Evolutionary conservation across 31 red algal species (phyloP), one percentile per base, ranked within the genome.

Genomic region (Asparagopsis taxiformis): DNA sequence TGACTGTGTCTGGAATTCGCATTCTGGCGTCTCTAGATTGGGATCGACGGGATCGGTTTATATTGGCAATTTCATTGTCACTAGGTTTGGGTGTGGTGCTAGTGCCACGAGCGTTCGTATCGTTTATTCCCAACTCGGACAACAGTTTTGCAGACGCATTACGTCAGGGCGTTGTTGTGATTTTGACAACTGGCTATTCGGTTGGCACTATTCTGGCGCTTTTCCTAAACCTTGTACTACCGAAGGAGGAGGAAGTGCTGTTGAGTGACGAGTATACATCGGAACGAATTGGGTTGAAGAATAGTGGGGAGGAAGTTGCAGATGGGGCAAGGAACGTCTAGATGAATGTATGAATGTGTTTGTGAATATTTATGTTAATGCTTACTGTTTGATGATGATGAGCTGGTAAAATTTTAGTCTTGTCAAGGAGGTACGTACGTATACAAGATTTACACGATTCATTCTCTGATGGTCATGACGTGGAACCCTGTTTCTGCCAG

Each of bases 41-140:
- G 80, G 38, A 76, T 2, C 82, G 90, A 31, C 59, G 90, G 3
- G 59, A 66, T 16, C 29, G 75, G 7, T 93, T 93, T 44, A 93
- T 93, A 10, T 32, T 93, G 22, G 55, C 90, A 0, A 44, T 65
- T 2, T 55, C 81, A 0, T 30, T 93, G 1, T 51, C 60, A 25
- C 34, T 93, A 6, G 90, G 90, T 0, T 21, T 93, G 2, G 90
- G 90, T 17, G 90, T 87, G n/a, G 64, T 71, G 0, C 10, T 87
- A 7, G 56, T 59, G 32, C 81, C 80, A 0, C 26, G 52, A 5
- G 80, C 59, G 39, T 87, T 93, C 53, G 20, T 33, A 0, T 13
- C 37, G 5, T 85, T 87, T 53, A 66, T 72, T 24, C 70, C 70
- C 9, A 21, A 49, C 8, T 29, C 43, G 32, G 1, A 17, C 0